Evolutionary conservation across 2,329 filamentous ascomycete genomes (phyloP), one percentile per base, ranked within the genome.

Genomic region (Sphaerostilbella broomeana): DNA sequence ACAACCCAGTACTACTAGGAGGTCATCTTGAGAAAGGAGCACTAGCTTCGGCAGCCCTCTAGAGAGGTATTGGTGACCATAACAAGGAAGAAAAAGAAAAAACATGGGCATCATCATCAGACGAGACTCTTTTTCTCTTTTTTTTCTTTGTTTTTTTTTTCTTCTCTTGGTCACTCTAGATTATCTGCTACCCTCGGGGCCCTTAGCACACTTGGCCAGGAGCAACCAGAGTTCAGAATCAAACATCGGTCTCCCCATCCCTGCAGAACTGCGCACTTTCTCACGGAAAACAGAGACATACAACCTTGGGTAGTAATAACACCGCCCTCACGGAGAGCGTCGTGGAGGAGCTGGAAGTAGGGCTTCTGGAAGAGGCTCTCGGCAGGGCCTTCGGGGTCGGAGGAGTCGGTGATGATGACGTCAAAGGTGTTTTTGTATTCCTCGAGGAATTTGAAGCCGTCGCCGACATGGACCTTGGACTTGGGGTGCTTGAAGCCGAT

Each of bases 251-350:
- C n/a, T n/a, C n/a, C 49, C 56, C 16, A 38, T 27, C 57, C 58
- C 54, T 29, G 11, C 55, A 55, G 53, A 59, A 60, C 56, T 42
- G 52, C 58, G 53, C 52, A 61, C 63, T 62, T 59, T 60, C 59
- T 58, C 51, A 58, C 62, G 56, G 65, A 62, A 76, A 73, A 79
- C 77, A 29, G 81, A 82, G 80, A 86, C 87, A 78, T 88, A 94
- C 87, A 94, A 98, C 92, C 92, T 95, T 98, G 92, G 63, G 92
- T 98, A 69, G 88, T 90, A 71, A 98, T 97, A 62, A 98, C 88
- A 73, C 92, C 92, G 69, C 89, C 90, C 59, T 95, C 87, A 53
- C 86, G 81, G 56, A 97, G 81, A 56, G 92, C 92, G 59, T 82
- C 85, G 65, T 84, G 75, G 47, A 98, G 78, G 53, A 98, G 81